Percentiles rank a stretch among this genome's conserved stretches.
phyloP scores from a whole-genome alignment of 768 basidiomycete species.

The Clavaria fumosa region DNA sequence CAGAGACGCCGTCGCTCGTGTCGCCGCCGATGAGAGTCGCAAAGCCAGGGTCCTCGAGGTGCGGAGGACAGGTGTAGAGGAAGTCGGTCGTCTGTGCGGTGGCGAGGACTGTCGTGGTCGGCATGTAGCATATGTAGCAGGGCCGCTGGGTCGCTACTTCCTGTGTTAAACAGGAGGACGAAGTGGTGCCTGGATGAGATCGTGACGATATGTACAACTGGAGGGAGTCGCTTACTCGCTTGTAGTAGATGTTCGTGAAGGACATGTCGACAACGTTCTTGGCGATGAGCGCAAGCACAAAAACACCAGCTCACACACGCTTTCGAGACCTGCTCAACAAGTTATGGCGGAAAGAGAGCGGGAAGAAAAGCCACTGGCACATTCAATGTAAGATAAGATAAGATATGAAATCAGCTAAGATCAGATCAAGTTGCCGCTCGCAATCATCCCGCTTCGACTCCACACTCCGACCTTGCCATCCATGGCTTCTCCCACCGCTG shows the following conservation, averaged over 20 bases:
- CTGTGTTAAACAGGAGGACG: constrained; percentile 23
- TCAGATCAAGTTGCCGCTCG: background rate
- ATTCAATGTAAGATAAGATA: background rate
- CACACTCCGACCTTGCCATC: background rate
- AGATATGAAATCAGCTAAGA: background rate
- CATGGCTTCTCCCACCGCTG: constrained; percentile 58
- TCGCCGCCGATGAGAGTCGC: constrained; percentile 31
- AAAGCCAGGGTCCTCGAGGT: constrained; percentile 71
- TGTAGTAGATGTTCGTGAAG: constrained; percentile 79
- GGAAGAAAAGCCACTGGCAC: background rate
- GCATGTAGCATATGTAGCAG: constrained; percentile 68
- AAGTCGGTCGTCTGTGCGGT: constrained; percentile 77
- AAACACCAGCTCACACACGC: too few relatives aligned
- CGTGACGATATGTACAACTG: constrained; percentile 1
- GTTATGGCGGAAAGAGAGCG: too few relatives aligned
- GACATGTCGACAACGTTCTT: constrained; percentile 33
- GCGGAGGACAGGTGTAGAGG: constrained; percentile 68
- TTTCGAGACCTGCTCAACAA: too few relatives aligned
- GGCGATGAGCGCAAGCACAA: too few relatives aligned
- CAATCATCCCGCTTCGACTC: too few relatives aligned
- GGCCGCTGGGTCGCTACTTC: constrained; percentile 62
- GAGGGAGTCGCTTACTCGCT: constrained; percentile 44
- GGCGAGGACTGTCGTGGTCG: constrained; percentile 72
- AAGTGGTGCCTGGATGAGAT: background rate
- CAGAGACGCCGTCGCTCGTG: constrained; percentile 18